Base-by-base conservation (phyloP, 2,329 filamentous ascomycete species). In the Scytalidium sp. region DNA sequence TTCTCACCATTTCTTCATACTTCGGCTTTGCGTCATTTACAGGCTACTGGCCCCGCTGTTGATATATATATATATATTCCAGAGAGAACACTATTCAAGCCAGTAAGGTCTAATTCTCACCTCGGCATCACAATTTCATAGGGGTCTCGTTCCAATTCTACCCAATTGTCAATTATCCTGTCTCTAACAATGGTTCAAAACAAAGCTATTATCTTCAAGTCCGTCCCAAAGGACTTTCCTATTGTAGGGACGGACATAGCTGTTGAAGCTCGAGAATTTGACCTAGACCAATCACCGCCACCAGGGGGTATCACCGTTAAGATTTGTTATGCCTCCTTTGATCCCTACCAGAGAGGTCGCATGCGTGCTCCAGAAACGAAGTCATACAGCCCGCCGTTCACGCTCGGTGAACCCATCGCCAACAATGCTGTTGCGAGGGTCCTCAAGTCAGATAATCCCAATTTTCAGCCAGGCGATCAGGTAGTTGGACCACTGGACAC, bases 321-420 rank as follows among this genome's bases (percentile, higher is more conserved):
- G 71, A 80, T 87, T 59, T 79, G 86, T 62, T 90, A 87, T 67
- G 76, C 83, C 57, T 92, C 88, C 39, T 87, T 87, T 71, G 90
- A 96, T 68, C 90, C 90, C 2, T 96, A 95, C 74, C 83, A 88
- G 75, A 87, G 91, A 50, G 87, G 87, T 53, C 81, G 82, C 58
- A 92, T 96, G 87, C 84, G 89, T 43, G 69, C 75, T 43, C 64
- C 87, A 6, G 67, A 74, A 29, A 61, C 71, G 64, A 82, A 87
- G 70, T 90, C 87, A 9, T 94, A 91, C 74, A 66, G 75, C 19
- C 74, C 84, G 1, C 68, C 85, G 2, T 90, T 84, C 62, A 65
- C 75, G 15, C 67, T 88, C 43, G 75, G 77, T 64, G 69, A 80
- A 59, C 81, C 88, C 55, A 79, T 96, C 55, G 71, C 70, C 57